phyloP scores from a whole-genome alignment of 2,329 filamentous ascomycete genomes.

The Aspergillus ustus region DNA sequence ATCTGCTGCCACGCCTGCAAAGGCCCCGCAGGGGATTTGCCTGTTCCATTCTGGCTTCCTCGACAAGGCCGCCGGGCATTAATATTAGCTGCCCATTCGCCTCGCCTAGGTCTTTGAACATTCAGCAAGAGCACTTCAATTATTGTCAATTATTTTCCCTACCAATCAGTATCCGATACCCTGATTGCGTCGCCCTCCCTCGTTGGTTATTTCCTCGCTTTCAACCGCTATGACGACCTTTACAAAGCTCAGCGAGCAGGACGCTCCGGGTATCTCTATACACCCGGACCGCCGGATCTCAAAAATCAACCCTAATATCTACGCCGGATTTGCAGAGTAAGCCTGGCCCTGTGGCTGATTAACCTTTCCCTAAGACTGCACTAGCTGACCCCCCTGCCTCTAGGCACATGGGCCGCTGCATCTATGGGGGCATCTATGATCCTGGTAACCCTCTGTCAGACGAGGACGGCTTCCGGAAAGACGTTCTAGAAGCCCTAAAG shows the following conservation, averaged over 20 bases:
- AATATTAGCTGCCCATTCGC: conserved; percentile 25
- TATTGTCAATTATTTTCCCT: conserved; percentile 11
- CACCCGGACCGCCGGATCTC: conserved; percentile 68
- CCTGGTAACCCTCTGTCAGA: conserved; percentile 75
- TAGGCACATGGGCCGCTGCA: conserved; percentile 87
- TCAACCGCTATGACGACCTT: conserved; percentile 68
- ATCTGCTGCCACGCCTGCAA: conserved; percentile 16
- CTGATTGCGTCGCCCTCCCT: background rate
- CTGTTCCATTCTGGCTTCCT: conserved; percentile 26
- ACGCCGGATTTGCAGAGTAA: conserved; percentile 84
- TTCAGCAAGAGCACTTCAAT: conserved; percentile 11
- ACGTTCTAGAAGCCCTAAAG: conserved; percentile 74
- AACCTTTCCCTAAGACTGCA: background rate
- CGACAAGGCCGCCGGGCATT: conserved; percentile 23
- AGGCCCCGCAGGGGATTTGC: conserved; percentile 39
- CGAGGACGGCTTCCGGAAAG: conserved; percentile 74
- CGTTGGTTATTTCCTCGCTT: conserved; percentile 5
- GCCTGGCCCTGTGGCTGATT: conserved; percentile 31
- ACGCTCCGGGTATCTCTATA: conserved; percentile 67
- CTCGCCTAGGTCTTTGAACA: conserved; percentile 16
- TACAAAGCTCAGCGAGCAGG: conserved; percentile 66
- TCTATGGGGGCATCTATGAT: conserved; percentile 85
- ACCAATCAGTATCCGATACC: conserved; percentile 16
- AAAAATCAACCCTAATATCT: conserved; percentile 79
- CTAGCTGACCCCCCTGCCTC: conserved; percentile 21